Evolutionary conservation across 495 filamentous ascomycete species (phyloP).

Genomic region (Pseudevernia furfuracea): DNA sequence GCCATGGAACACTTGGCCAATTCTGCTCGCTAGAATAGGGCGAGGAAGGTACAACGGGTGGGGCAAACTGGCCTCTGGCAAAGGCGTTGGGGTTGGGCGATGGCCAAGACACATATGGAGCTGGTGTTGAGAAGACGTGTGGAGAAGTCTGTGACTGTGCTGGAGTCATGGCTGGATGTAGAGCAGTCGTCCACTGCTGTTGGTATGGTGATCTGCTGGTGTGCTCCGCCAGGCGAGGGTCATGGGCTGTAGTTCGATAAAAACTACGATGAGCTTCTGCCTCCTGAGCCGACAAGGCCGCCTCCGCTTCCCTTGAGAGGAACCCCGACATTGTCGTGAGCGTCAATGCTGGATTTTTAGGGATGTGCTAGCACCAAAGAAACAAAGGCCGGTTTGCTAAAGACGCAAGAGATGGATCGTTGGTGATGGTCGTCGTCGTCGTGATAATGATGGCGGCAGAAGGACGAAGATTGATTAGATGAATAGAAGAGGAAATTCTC

Average conservation of each 20-base stretch:
- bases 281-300: constrained; percentile 27
- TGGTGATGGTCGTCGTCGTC: constrained; percentile 1
- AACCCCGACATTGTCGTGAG: constrained; percentile 22
- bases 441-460: background rate
- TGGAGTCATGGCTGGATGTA: constrained; percentile 12
- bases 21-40: constrained; percentile 17
- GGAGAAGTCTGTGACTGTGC: constrained; percentile 1
- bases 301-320: constrained; percentile 29
- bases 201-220: constrained; percentile 14
- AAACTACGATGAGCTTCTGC: constrained; percentile 28
- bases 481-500: background rate
- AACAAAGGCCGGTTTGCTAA: background rate
- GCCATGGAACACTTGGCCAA: constrained; percentile 20
- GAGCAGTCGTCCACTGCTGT: constrained; percentile 13
- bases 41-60: constrained; percentile 21
- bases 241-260: constrained; percentile 23
- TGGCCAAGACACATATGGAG: constrained; percentile 16
- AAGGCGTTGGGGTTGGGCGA: constrained; percentile 9
- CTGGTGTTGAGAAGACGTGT: constrained; percentile 13
- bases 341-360: background rate
- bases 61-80: constrained; percentile 6
- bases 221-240: constrained; percentile 10
- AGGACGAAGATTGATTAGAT: background rate
- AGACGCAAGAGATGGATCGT: background rate
- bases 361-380: background rate